Evolutionary conservation across 169 alveolate genomes (phyloP).

Genomic region (Plasmodium chabaudi): DNA sequence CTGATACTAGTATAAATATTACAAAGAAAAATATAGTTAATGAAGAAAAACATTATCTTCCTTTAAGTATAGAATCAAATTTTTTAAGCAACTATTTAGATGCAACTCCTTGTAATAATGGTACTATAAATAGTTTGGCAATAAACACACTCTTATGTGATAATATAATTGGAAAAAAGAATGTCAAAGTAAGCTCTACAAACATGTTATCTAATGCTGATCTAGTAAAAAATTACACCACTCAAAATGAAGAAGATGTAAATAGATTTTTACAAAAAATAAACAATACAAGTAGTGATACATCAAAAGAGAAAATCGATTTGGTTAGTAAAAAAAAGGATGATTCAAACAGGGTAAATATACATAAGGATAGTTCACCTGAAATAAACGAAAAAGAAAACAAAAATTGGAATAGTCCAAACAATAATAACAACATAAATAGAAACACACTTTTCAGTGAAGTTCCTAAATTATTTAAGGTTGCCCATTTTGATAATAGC

Average conservation of each 20-base stretch:
- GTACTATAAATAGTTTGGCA: background rate
- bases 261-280: conserved; percentile 23
- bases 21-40: conserved; percentile 25
- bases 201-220: no score
- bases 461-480: no score
- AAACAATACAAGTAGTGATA: background rate
- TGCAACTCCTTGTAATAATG: background rate
- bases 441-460: no score
- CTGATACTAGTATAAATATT: conserved; percentile 18
- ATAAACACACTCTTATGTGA: no score
- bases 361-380: background rate
- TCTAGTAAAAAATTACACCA: no score
- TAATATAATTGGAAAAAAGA: no score
- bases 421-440: no score
- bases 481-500: no score
- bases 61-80: conserved; percentile 21
- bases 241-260: background rate
- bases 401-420: no score
- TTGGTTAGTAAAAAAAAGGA: background rate
- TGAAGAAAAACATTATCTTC: conserved; percentile 44
- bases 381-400: background rate
- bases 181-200: no score
- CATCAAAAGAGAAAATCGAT: background rate
- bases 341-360: background rate
- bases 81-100: background rate